These are phyloP conservation scores for Irpex sp. DNA, from an alignment of 1,284 basidiomycete genomes.

Conservation along the genomic window DNA sequence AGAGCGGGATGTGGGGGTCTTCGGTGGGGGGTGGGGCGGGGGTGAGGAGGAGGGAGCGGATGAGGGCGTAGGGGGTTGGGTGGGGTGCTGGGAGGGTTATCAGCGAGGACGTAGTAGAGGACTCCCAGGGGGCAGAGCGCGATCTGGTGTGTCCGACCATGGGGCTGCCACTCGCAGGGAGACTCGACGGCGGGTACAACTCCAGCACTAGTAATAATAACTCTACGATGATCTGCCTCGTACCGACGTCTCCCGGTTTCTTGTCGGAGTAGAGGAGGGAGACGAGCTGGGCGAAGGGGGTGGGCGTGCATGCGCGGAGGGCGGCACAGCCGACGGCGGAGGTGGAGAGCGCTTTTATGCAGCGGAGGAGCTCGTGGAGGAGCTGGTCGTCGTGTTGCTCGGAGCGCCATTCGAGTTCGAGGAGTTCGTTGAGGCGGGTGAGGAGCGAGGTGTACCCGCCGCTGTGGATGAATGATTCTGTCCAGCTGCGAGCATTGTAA, in stretches of 20 bases:
- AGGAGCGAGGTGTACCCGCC: constrained; percentile 88
- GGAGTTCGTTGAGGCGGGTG: constrained; percentile 85
- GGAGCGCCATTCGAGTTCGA: constrained; percentile 97
- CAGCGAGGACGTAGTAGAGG: constrained; percentile 58
- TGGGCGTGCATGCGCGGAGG: constrained; percentile 78
- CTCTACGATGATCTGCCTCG: constrained; percentile 89
- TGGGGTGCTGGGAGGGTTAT: constrained; percentile 77
- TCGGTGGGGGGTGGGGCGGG: constrained; percentile 73
- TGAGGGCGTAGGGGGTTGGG: constrained; percentile 63
- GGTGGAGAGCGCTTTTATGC: constrained; percentile 90
- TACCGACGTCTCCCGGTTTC: constrained; percentile 90
- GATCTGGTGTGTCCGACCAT: constrained; percentile 22
- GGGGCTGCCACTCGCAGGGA: constrained; percentile 39
- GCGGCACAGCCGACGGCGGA: constrained; percentile 84
- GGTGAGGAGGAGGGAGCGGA: constrained; percentile 69
- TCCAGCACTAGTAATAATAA: constrained; percentile 82
- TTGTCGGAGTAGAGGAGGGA: constrained; percentile 92
- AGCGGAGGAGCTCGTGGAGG: constrained; percentile 88
- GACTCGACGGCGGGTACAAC: constrained; percentile 67
- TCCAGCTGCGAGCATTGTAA: constrained; percentile 58
- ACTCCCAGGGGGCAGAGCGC: constrained; percentile 25
- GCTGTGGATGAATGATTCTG: constrained; percentile 80
- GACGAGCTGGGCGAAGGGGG: constrained; percentile 83
- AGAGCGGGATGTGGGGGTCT: constrained; percentile 57
- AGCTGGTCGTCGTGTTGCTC: constrained; percentile 98